These are phyloP conservation scores for Meripilus lineatus DNA, from an alignment of 1,284 basidiomycete genomes.

Conservation along the genomic window DNA sequence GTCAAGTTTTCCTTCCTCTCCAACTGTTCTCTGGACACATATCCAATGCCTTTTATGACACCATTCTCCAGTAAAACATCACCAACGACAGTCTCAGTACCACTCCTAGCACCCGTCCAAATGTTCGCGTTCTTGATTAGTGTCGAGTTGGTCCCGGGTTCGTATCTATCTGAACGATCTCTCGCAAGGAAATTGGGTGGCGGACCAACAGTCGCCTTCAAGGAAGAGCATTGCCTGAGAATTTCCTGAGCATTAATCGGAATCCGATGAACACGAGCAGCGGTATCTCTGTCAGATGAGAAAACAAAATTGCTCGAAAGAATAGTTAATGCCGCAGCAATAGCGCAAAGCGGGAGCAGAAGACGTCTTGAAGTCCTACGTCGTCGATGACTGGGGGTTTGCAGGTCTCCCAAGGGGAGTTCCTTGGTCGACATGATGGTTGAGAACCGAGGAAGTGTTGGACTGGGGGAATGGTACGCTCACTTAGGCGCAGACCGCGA, in stretches of 20 bases:
- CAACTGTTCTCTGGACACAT: conserved; percentile 37
- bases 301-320: conserved; percentile 16
- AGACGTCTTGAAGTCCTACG: conserved; percentile 5
- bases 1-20: conserved; percentile 35
- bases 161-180: conserved; percentile 66
- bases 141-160: conserved; percentile 57
- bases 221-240: conserved; percentile 41
- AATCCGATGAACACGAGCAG: conserved; percentile 20
- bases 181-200: conserved; percentile 48
- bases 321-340: conserved; percentile 16
- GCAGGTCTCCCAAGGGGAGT: background rate
- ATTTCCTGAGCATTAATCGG: conserved; percentile 43
- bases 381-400: background rate
- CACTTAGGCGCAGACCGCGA: too few relatives aligned
- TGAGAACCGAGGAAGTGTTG: background rate
- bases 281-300: conserved; percentile 3
- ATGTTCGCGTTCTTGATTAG: conserved; percentile 77
- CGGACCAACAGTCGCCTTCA: conserved; percentile 42
- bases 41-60: conserved; percentile 52
- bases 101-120: conserved; percentile 72
- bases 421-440: conserved; percentile 5
- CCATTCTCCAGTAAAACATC: conserved; percentile 58
- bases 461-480: background rate
- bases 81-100: conserved; percentile 57
- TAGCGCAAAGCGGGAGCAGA: conserved; percentile 15